A percentile compares a stretch with the other conserved stretches of the same genome.
Conservation (phyloP, 1,284 basidiomycete species). For the Paramarasmius palmivorus region DNA sequence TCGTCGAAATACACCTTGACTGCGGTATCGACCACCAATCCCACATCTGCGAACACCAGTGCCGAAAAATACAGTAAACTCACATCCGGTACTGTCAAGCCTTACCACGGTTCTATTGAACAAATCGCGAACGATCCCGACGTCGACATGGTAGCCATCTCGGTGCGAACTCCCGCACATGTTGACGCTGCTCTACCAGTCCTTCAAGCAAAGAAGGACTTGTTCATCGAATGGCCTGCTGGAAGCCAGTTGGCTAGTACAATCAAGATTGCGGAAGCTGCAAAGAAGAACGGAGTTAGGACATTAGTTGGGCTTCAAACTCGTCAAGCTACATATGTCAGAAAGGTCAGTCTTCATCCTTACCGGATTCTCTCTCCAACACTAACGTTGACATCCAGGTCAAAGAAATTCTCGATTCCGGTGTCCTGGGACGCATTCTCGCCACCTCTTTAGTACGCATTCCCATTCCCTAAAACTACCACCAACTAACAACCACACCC, state of each 20-base stretch:
- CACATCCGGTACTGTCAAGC: conserved; percentile 21
- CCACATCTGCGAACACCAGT: conserved; percentile 24
- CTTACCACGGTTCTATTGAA: conserved; percentile 27
- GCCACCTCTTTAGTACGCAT: conserved; percentile 14
- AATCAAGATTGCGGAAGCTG: conserved; percentile 29
- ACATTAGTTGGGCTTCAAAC: conserved; percentile 36
- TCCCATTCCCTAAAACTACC: background rate
- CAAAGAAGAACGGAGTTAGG: conserved; percentile 28
- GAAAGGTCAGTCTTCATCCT: conserved; percentile 23
- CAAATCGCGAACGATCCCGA: conserved; percentile 32
- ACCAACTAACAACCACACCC: background rate
- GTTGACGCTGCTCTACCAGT: conserved; percentile 27
- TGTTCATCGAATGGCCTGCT: conserved; percentile 41
- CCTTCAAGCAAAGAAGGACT: conserved; percentile 33
- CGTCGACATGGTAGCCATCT: conserved; percentile 35
- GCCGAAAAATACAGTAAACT: conserved; percentile 26
- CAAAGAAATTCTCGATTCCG: conserved; percentile 8
- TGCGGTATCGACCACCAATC: conserved; percentile 27
- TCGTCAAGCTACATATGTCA: conserved; percentile 23
- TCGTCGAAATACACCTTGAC: conserved; percentile 21
- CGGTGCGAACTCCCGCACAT: conserved; percentile 30
- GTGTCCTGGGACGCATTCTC: conserved; percentile 13
- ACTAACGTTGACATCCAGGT: background rate
- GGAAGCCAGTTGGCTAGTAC: conserved; percentile 30
- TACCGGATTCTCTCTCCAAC: background rate